These are phyloP conservation scores for Eucalyptus regnans DNA, from an alignment of 345 rosid species.

Conservation along the genomic window DNA sequence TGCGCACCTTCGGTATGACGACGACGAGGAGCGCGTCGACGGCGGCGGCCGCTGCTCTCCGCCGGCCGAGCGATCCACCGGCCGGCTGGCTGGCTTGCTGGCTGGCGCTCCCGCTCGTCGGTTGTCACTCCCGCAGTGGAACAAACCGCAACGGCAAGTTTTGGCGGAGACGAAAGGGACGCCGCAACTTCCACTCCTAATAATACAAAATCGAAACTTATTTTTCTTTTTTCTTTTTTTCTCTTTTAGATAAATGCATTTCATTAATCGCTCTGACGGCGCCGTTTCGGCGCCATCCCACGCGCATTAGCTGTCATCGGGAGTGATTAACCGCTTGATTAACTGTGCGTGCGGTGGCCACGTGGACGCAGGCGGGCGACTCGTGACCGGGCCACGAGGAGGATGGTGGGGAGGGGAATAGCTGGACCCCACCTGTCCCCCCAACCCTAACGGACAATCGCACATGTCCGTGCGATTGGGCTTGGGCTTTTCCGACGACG, in stretches of 20 bases:
- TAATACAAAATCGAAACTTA: not conserved
- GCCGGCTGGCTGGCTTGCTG: not conserved
- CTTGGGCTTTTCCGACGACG: not conserved
- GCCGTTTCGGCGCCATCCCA: not conserved
- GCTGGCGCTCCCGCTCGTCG: not conserved
- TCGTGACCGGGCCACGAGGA: not conserved
- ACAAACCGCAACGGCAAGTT: not conserved
- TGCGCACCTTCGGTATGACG: not conserved
- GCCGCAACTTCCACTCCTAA: not conserved
- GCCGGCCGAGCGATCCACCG: not conserved
- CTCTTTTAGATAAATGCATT: not conserved
- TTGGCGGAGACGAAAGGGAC: not conserved
- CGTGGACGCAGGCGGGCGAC: not conserved
- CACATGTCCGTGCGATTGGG: not conserved
- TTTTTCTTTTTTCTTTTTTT: not conserved
- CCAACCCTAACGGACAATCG: not conserved
- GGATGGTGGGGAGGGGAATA: not conserved
- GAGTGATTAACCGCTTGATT: not conserved
- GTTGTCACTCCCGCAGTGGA: not conserved
- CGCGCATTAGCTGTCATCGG: not conserved
- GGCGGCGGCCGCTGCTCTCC: not conserved
- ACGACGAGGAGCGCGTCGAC: not conserved
- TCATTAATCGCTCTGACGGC: not conserved
- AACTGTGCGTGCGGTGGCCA: not conserved
- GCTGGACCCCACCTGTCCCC: not conserved